phyloP scores from a whole-genome alignment of 208 protist genomes.

The Leishmania arabica region DNA sequence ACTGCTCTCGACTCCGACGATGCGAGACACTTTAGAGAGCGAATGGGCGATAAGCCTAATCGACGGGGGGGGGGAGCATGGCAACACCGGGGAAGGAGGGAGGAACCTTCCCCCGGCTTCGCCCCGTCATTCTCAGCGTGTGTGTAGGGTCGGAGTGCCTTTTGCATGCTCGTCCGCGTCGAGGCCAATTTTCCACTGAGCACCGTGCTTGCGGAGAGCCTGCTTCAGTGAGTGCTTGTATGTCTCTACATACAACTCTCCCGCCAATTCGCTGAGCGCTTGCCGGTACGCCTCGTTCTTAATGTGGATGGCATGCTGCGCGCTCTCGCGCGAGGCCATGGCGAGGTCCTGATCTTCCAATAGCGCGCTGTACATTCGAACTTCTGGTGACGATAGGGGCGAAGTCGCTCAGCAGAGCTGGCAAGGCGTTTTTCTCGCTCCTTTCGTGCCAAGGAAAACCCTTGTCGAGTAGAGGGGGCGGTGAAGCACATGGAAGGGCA shows the following conservation, averaged over 20 bases:
- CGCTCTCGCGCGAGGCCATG: constrained; percentile 66
- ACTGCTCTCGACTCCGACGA: neutral
- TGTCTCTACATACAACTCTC: constrained; percentile 61
- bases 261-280: constrained; percentile 69
- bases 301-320: constrained; percentile 37
- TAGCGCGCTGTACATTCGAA: neutral
- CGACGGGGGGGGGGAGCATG: neutral
- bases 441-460: neutral
- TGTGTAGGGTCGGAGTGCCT: neutral
- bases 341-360: constrained; percentile 55
- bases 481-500: neutral
- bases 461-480: neutral
- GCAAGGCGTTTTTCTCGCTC: neutral
- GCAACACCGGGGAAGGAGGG: neutral
- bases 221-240: constrained; percentile 48
- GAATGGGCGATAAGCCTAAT: neutral
- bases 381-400: neutral
- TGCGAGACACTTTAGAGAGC: neutral
- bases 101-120: neutral
- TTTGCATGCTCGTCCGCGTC: constrained; percentile 3
- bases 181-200: constrained; percentile 7
- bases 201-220: constrained; percentile 7
- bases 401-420: neutral
- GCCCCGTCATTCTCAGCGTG: neutral
- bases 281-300: constrained; percentile 72